Evolutionary conservation across 2,329 filamentous ascomycete genomes (phyloP), one percentile per base, ranked within the genome.

Genomic region (Phoma sp.): DNA sequence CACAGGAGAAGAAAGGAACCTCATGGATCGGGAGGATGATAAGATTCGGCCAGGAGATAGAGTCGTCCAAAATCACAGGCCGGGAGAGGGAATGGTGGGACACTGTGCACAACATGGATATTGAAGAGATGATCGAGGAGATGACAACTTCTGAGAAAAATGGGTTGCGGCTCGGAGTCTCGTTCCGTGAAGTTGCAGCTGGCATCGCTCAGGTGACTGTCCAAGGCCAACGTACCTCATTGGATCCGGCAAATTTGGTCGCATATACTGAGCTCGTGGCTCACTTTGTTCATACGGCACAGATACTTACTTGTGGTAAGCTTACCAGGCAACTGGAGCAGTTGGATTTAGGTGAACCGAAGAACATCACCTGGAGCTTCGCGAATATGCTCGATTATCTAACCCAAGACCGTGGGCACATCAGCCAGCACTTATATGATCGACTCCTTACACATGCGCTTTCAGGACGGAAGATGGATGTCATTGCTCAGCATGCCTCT

Each of bases 71-170:
- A 27, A 1, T 10, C 36, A 1, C 35, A 46, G 29, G 32, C 36
- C 38, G 25, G 22, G 13, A 27, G 9, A 30, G 33, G n/a, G 33
- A 52, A 29, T 52, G 48, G 41, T 51, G 40, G 47, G 47, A 51
- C 13, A 29, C 29, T 13, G 27, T 45, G 13, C n/a, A 23, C 29
- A 14, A 41, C 7, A 36, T 41, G 49, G 23, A 23, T 6, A 14
- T 30, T 2, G 7, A 6, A n/a, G 36, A 46, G 10, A 29, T 52
- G 8, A 4, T 46, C 1, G 30, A 11, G n/a, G 8, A 13, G 7
- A 46, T 46, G 29, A 13, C 4, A 3, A 29, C 14, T n/a, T 9
- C 8, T 9, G 7, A 41, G 29, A 2, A 29, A 3, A 4, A 14
- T 29, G 29, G 29, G 4, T 24, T 8, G 8, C 35, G 23, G 23